Evolutionary conservation across 2,329 filamentous ascomycete genomes (phyloP).

Genomic region (Aspergillus sp.): DNA sequence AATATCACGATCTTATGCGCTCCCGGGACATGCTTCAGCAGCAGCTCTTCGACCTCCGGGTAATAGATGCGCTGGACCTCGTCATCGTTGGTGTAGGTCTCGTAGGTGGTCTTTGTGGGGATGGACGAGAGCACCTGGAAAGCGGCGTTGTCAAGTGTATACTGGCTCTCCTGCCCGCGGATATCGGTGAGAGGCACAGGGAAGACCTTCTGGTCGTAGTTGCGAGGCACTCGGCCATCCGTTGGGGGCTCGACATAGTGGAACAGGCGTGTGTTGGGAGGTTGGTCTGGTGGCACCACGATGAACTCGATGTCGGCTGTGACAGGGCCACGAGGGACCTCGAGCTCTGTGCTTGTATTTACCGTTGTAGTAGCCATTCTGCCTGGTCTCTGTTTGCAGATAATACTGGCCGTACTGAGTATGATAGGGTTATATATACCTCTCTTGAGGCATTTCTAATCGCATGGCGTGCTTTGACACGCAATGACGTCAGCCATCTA

Average conservation of each 20-base stretch:
- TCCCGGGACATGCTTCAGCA: slow-evolving; percentile 60
- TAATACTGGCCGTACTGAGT: no score
- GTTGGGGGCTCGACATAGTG: slow-evolving; percentile 60
- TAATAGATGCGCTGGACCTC: slow-evolving; percentile 67
- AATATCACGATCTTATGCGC: slow-evolving; percentile 63
- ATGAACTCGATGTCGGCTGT: slow-evolving; percentile 60
- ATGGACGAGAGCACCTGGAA: slow-evolving; percentile 59
- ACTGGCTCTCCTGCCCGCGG: slow-evolving; percentile 59
- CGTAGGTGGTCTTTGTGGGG: slow-evolving; percentile 46
- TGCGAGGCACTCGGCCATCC: slow-evolving; percentile 54
- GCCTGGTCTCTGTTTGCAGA: not conserved
- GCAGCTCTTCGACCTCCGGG: slow-evolving; percentile 67
- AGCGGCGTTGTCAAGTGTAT: slow-evolving; percentile 63
- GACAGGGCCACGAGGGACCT: slow-evolving; percentile 47
- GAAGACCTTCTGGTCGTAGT: slow-evolving; percentile 47
- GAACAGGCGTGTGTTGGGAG: slow-evolving; percentile 51
- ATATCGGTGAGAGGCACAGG: slow-evolving; percentile 59
- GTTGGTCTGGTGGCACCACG: slow-evolving; percentile 23
- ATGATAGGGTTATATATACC: not conserved
- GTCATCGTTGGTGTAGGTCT: slow-evolving; percentile 59
- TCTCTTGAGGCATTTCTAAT: not conserved
- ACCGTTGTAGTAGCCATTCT: not conserved
- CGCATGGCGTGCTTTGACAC: not conserved
- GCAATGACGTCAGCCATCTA: not conserved
- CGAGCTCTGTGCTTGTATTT: not conserved